These are phyloP conservation scores for Shiraia sp. DNA, from an alignment of 2,329 filamentous ascomycete genomes.

Conservation along the genomic window DNA sequence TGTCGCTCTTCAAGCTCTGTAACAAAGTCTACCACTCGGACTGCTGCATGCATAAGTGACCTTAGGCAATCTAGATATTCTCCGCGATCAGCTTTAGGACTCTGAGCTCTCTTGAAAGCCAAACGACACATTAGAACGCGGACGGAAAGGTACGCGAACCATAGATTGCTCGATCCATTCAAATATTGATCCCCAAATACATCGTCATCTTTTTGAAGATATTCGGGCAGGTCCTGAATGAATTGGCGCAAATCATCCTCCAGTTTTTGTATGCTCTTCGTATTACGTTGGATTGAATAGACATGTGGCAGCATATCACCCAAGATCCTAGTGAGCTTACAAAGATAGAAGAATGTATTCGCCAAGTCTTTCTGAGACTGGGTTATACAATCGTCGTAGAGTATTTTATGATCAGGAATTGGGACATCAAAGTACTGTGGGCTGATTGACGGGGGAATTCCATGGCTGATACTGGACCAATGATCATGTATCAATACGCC, in stretches of 20 bases:
- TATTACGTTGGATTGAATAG: conserved; percentile 13
- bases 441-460: conserved; percentile 21
- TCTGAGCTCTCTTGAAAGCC: conserved; percentile 11
- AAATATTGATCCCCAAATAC: background rate
- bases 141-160: conserved; percentile 20
- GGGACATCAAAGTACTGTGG: conserved; percentile 18
- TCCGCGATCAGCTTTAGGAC: background rate
- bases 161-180: conserved; percentile 21
- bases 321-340: conserved; percentile 20
- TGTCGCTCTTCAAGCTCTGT: conserved; percentile 10
- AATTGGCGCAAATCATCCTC: conserved; percentile 18
- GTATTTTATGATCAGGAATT: conserved; percentile 2
- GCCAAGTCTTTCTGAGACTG: background rate
- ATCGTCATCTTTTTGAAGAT: background rate
- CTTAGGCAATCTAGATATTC: conserved; percentile 14
- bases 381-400: background rate
- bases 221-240: conserved; percentile 11
- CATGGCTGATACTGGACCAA: conserved; percentile 26
- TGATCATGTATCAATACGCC: conserved; percentile 24
- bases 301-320: conserved; percentile 20
- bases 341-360: conserved; percentile 21
- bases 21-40: conserved; percentile 8
- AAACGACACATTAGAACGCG: conserved; percentile 17
- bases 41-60: conserved; percentile 13
- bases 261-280: conserved; percentile 10